Percentiles rank a stretch among this genome's conserved stretches.
Evolutionary conservation across 2,329 filamentous ascomycete species (phyloP).

Genomic region (Hirsutella thompsonii): DNA sequence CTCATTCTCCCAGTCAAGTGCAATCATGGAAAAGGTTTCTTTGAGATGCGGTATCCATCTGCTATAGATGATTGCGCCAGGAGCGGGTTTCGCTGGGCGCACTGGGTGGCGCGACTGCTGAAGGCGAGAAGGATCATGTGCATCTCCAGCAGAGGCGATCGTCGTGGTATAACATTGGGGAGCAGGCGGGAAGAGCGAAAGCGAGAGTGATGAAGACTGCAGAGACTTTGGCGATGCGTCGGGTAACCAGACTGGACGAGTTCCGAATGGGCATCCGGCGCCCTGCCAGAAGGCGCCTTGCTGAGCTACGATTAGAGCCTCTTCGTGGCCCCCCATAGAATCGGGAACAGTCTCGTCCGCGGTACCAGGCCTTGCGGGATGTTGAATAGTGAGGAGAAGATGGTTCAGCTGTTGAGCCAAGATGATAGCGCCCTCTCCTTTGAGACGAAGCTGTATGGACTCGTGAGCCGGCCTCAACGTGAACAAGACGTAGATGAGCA

Average conservation of each 20-base stretch:
- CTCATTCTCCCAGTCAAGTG: conserved; percentile 50
- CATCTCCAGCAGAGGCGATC: conserved; percentile 23
- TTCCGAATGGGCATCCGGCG: conserved; percentile 52
- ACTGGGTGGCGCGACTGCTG: conserved; percentile 56
- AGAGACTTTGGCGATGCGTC: conserved; percentile 26
- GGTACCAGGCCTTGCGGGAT: conserved; percentile 25
- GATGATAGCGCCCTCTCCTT: conserved; percentile 21
- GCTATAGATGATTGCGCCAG: conserved; percentile 61
- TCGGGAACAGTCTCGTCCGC: conserved; percentile 8
- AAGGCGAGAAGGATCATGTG: conserved; percentile 23
- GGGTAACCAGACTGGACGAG: conserved; percentile 49
- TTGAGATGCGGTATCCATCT: conserved; percentile 64
- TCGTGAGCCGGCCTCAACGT: conserved; percentile 35
- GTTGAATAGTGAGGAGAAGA: conserved; percentile 35
- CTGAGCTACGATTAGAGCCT: conserved; percentile 27
- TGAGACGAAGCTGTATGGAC: conserved; percentile 32
- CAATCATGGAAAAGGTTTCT: conserved; percentile 68
- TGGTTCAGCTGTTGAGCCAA: conserved; percentile 27
- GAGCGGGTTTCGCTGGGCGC: conserved; percentile 57
- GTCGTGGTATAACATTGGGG: conserved; percentile 33
- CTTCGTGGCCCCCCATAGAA: conserved; percentile 11
- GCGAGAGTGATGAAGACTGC: conserved; percentile 17
- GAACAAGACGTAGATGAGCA: conserved; percentile 38
- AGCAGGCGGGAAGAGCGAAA: conserved; percentile 33
- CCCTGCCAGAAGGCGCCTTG: conserved; percentile 57